Evolutionary conservation across 495 filamentous ascomycete genomes (phyloP).

Genomic region (Symbiotaphrina buchneri): DNA sequence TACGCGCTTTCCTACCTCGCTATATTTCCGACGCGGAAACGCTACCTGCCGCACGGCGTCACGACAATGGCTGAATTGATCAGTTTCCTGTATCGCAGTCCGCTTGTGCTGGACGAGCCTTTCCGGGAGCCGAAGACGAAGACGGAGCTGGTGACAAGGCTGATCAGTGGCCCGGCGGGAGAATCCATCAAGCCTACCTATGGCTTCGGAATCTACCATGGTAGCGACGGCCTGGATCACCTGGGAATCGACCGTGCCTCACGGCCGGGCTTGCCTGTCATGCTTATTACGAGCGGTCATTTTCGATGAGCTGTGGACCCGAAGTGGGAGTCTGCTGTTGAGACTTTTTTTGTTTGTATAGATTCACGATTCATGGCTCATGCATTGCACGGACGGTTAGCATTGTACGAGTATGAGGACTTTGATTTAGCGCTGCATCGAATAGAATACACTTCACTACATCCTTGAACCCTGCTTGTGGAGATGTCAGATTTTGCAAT

Average conservation of each 20-base stretch:
- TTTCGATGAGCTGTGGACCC: no score
- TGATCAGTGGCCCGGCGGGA: slow-evolving; percentile 24
- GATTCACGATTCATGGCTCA: no score
- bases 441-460: no score
- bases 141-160: slow-evolving; percentile 35
- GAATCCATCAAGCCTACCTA: slow-evolving; percentile 27
- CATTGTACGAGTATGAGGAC: no score
- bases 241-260: slow-evolving; percentile 38
- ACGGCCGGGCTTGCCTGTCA: slow-evolving; percentile 17
- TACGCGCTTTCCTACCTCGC: slow-evolving; percentile 39
- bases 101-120: slow-evolving; percentile 40
- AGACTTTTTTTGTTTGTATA: no score
- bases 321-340: no score
- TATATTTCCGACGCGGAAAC: slow-evolving; percentile 28
- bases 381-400: no score
- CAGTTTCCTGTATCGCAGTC: slow-evolving; percentile 47
- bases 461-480: no score
- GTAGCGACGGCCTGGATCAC: slow-evolving; percentile 38
- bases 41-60: slow-evolving; percentile 46
- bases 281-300: slow-evolving; percentile 10
- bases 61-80: slow-evolving; percentile 54
- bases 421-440: no score
- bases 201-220: slow-evolving; percentile 37
- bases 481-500: no score
- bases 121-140: slow-evolving; percentile 37